Evolutionary conservation across 1,284 basidiomycete genomes (phyloP).

Genomic region (Pseudomicrostroma phylloplanum): DNA sequence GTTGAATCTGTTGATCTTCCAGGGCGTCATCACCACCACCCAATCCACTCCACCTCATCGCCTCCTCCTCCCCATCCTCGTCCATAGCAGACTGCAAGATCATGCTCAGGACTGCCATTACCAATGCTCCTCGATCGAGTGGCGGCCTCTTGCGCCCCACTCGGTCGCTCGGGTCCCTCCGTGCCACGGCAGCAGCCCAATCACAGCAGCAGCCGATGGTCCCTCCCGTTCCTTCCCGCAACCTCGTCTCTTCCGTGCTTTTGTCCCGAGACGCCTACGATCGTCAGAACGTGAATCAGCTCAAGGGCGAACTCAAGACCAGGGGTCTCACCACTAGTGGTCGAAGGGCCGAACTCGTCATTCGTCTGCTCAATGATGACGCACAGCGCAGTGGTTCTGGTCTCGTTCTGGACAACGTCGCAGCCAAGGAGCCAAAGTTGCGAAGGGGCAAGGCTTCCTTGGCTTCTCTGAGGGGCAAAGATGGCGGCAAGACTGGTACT

Average conservation of each 20-base stretch:
- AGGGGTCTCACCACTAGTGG: conserved; percentile 17
- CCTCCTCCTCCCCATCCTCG: conserved; percentile 12
- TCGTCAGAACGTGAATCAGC: conserved; percentile 6
- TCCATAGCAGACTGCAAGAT: conserved; percentile 12
- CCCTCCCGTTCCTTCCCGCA: conserved; percentile 5
- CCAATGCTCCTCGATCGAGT: neutral
- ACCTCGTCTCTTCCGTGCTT: conserved; percentile 14
- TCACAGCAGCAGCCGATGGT: neutral
- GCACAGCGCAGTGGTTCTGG: neutral
- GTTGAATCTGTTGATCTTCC: too few species aligned
- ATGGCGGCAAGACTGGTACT: neutral
- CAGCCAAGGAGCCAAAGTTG: neutral
- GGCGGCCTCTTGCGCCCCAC: conserved; percentile 6
- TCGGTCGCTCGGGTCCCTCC: conserved; percentile 7
- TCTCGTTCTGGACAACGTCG: neutral
- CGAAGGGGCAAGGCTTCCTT: conserved; percentile 1
- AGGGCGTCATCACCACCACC: too few species aligned
- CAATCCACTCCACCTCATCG: conserved; percentile 1
- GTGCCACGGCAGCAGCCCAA: neutral
- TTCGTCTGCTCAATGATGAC: conserved; percentile 15
- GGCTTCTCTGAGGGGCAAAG: conserved; percentile 1
- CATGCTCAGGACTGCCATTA: conserved; percentile 11
- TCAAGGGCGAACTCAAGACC: conserved; percentile 12
- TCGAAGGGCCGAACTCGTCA: conserved; percentile 11
- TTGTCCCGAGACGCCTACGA: conserved; percentile 12